These are phyloP conservation scores for Pythium phragmitis DNA, from an alignment of 352 stramenopile genomes.

Conservation along the genomic window DNA sequence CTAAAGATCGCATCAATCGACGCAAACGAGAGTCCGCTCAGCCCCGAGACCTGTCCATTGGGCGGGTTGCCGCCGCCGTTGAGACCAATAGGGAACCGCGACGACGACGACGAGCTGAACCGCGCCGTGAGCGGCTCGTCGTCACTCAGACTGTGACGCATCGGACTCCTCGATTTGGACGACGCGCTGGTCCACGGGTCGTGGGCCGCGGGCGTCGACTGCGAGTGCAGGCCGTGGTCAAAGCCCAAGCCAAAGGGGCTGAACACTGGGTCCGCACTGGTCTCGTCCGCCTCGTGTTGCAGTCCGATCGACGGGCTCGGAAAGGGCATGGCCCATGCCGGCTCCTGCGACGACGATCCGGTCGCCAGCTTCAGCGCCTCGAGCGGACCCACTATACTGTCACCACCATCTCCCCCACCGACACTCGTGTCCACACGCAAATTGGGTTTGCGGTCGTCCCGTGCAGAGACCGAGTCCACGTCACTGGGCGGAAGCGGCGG, in stretches of 20 bases:
- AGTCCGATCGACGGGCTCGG: slow-evolving; percentile 41
- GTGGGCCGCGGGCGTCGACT: neutral
- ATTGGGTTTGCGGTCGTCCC: slow-evolving; percentile 34
- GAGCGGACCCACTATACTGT: slow-evolving; percentile 52
- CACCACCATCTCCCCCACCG: neutral
- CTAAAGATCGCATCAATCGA: slow-evolving; percentile 86
- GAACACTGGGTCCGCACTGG: slow-evolving; percentile 38
- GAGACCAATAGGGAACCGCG: slow-evolving; percentile 9
- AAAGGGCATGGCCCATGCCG: slow-evolving; percentile 70
- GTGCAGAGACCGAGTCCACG: slow-evolving; percentile 8
- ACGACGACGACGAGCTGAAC: slow-evolving; percentile 6
- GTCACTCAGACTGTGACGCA: neutral
- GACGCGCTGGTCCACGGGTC: slow-evolving; percentile 17
- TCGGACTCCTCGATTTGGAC: slow-evolving; percentile 9
- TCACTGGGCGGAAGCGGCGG: neutral
- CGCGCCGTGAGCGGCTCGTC: neutral
- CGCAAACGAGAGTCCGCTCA: slow-evolving; percentile 55
- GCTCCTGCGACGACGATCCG: slow-evolving; percentile 55
- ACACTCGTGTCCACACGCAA: slow-evolving; percentile 49
- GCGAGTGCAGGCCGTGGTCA: slow-evolving; percentile 50
- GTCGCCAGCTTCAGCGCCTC: slow-evolving; percentile 70
- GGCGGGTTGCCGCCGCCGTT: neutral
- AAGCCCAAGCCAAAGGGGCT: slow-evolving; percentile 79
- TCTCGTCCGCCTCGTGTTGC: slow-evolving; percentile 40
- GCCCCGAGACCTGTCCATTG: neutral